Conservation (phyloP, 345 rosid species). For the Populus tremula region DNA sequence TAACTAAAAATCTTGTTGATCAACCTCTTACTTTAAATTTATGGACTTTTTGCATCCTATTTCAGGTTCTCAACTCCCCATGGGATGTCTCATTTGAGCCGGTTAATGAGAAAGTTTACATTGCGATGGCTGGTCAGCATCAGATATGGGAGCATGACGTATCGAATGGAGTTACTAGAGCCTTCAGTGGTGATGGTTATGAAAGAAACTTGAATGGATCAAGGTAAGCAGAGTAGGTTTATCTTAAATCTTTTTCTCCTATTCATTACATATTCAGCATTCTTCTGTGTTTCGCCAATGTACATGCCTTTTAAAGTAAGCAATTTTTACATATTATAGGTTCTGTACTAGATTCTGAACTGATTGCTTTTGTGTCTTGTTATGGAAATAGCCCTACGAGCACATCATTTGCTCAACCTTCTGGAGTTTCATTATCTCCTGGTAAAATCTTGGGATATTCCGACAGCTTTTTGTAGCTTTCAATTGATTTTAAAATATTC, state of each 20-base stretch:
- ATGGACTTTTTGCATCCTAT: conserved; percentile 6
- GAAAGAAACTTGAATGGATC: conserved; percentile 93
- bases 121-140: conserved; percentile 98
- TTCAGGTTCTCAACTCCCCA: conserved; percentile 89
- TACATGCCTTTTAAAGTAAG: background rate
- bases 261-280: background rate
- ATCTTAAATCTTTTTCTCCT: background rate
- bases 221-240: conserved; percentile 40
- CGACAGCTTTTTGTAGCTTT: background rate
- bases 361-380: conserved; percentile 12
- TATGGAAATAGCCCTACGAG: conserved; percentile 56
- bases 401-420: conserved; percentile 92
- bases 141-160: conserved; percentile 87
- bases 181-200: conserved; percentile 87
- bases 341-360: background rate
- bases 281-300: background rate
- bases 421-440: conserved; percentile 73
- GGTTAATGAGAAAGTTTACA: conserved; percentile 61
- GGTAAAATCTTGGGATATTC: conserved; percentile 41
- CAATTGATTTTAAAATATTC: background rate
- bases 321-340: background rate
- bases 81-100: conserved; percentile 90
- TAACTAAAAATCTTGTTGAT: conserved; percentile 3
- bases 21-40: conserved; percentile 14
- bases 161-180: conserved; percentile 58